phyloP scores from a whole-genome alignment of 192 early-diverging fungal species.

The Dimargaris xerosporica region DNA sequence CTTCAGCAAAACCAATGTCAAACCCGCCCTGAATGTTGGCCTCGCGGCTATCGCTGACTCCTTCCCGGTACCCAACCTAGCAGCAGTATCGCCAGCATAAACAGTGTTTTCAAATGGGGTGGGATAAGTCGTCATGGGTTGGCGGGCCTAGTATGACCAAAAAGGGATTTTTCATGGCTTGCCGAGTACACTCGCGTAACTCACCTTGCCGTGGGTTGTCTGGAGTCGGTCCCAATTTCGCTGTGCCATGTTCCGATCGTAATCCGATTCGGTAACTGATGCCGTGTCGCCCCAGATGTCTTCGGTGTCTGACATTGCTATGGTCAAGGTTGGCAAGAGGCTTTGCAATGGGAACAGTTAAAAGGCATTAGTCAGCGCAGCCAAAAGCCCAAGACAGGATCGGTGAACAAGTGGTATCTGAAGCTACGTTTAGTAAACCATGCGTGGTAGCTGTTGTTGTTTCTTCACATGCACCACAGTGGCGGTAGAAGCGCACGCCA shows the following conservation, averaged over 20 bases:
- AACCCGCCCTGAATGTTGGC: not conserved
- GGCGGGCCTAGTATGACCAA: not conserved
- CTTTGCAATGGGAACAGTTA: too few species aligned
- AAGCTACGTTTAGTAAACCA: too few species aligned
- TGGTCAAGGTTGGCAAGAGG: too few species aligned
- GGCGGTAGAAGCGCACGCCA: too few species aligned
- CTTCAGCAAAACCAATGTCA: not conserved
- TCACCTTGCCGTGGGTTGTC: not conserved
- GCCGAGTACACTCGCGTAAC: not conserved
- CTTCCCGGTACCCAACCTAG: not conserved
- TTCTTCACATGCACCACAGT: too few species aligned
- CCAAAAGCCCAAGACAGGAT: too few species aligned
- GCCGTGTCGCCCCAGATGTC: not conserved
- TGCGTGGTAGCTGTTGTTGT: too few species aligned
- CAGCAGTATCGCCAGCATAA: not conserved
- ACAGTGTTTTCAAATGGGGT: not conserved
- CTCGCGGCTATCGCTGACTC: constrained; percentile 1
- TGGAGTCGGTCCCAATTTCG: not conserved
- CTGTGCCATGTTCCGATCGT: not conserved
- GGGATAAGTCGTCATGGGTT: not conserved
- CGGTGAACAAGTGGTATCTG: too few species aligned
- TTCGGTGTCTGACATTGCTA: not conserved
- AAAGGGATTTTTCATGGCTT: not conserved
- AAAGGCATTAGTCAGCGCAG: too few species aligned
- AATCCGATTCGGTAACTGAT: not conserved